Percentiles rank a stretch among this genome's conserved stretches.
phyloP scores from a whole-genome alignment of 768 basidiomycete genomes.

The Candolleomyces efflorescens region DNA sequence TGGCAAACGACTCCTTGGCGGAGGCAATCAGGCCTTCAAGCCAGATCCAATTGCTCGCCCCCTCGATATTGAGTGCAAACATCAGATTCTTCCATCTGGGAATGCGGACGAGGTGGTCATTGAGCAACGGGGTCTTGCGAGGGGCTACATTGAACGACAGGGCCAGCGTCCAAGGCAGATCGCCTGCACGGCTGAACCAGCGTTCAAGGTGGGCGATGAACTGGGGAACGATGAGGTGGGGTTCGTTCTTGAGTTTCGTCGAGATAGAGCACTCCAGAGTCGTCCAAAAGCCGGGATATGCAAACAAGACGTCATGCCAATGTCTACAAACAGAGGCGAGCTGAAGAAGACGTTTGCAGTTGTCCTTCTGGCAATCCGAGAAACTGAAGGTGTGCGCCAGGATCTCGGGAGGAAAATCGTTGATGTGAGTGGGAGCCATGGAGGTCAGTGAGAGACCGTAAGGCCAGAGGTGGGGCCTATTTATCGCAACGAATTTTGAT shows the following conservation, averaged over 20 bases:
- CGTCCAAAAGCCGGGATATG: background rate
- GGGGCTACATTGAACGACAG: conserved; percentile 1
- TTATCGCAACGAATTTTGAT: no score
- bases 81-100: background rate
- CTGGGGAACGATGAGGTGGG: background rate
- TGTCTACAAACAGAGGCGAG: background rate
- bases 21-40: background rate
- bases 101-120: background rate
- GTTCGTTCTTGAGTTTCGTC: conserved; percentile 2
- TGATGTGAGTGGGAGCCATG: background rate
- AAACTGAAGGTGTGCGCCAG: conserved; percentile 11
- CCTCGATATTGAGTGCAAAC: background rate
- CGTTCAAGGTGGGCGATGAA: background rate
- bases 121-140: background rate
- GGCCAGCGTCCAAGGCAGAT: background rate
- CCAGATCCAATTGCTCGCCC: background rate
- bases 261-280: background rate
- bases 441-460: no score
- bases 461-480: no score
- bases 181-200: background rate
- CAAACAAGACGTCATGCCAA: background rate
- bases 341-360: background rate
- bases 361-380: background rate
- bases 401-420: conserved; percentile 9
- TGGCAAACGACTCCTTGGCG: background rate